phyloP scores from a whole-genome alignment of 108 stramenopile genomes.

The Fistulifera pelliculosa region DNA sequence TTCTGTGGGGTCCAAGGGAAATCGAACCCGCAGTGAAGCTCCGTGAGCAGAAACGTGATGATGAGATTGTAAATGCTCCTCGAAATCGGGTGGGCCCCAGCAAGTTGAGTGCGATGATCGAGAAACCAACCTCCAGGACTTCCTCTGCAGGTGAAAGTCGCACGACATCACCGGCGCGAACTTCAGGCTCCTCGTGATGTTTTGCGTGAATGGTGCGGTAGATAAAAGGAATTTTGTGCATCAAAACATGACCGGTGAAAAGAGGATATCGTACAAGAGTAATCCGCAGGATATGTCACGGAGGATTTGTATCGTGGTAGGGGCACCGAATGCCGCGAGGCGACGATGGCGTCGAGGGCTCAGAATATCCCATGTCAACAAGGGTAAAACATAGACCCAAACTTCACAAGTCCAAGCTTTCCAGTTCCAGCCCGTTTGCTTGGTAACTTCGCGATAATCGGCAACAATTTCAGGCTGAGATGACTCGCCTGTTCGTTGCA shows the following conservation, averaged over 20 bases:
- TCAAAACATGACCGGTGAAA: slow-evolving; percentile 11
- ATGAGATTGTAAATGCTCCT: slow-evolving; percentile 16
- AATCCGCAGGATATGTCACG: slow-evolving; percentile 6
- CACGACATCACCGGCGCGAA: slow-evolving; percentile 11
- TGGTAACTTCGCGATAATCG: background rate
- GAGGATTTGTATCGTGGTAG: slow-evolving; percentile 7
- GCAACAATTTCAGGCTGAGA: no score
- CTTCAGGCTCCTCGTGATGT: slow-evolving; percentile 11
- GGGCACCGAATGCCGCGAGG: slow-evolving; percentile 8
- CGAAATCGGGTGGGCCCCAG: slow-evolving; percentile 13
- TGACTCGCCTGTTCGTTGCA: no score
- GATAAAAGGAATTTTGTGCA: slow-evolving; percentile 16
- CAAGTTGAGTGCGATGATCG: slow-evolving; percentile 9
- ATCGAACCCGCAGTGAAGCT: slow-evolving; percentile 14
- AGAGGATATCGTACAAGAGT: slow-evolving; percentile 15
- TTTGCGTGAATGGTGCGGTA: slow-evolving; percentile 13
- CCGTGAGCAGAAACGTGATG: slow-evolving; percentile 14
- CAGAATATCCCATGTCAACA: slow-evolving; percentile 14
- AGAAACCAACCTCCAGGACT: slow-evolving; percentile 12
- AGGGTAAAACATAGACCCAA: slow-evolving; percentile 6
- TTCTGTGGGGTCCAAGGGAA: slow-evolving; percentile 17
- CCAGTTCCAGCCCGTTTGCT: slow-evolving; percentile 10
- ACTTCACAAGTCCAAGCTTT: slow-evolving; percentile 10
- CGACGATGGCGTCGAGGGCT: slow-evolving; percentile 5
- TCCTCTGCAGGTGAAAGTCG: slow-evolving; percentile 11